Base-by-base conservation (phyloP, 257 asterid species). In the Anisodus acutangulus region DNA sequence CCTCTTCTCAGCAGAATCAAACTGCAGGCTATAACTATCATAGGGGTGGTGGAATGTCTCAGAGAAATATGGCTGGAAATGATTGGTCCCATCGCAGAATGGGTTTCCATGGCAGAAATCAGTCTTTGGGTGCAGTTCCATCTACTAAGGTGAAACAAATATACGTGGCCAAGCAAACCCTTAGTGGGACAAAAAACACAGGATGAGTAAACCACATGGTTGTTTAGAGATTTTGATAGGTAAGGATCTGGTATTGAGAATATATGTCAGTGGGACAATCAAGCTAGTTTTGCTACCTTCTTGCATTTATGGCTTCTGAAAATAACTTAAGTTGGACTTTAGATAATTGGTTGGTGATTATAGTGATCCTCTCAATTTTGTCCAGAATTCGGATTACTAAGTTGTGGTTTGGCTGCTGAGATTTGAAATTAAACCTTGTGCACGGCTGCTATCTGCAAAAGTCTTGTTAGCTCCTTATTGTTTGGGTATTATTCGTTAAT, bases 161-260 rank as follows among this genome's bases (percentile, higher is more conserved):
- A 84, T 94, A 96, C 64, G 99, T 96, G 69, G 97, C 97, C 47
- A 96, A 94, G 88, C 98, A 95, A 85, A 84, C 91, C 81, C 53
- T 89, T 16, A 87, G 83, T 64, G 94, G 88, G 57, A 88, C 89
- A 85, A 72, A 92, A 31, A 85, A 88, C 70, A 82, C 84, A 9
- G 87, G 91, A 54, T 92, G 92, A 93, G 84, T 57, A 49, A 53
- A 22, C 80, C 49, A 16, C 47, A 49, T 54, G 84, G 84, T 55
- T 37, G 84, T 62, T 45, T 39, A 41, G 49, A 55, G 83, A 83
- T 85, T 60, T 76, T 76, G 81, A 51, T 66, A 81, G 67, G 43
- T 19, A 37, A 58, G n/a, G 81, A 82, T 26, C 79, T 66, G 54
- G 47, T 57, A 19, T 31, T 57, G 49, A 78, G 39, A 67, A 13